Percentiles rank a stretch among this genome's conserved stretches.
phyloP scores from a whole-genome alignment of 805 yeast species.

The Saturnispora saitoi region DNA sequence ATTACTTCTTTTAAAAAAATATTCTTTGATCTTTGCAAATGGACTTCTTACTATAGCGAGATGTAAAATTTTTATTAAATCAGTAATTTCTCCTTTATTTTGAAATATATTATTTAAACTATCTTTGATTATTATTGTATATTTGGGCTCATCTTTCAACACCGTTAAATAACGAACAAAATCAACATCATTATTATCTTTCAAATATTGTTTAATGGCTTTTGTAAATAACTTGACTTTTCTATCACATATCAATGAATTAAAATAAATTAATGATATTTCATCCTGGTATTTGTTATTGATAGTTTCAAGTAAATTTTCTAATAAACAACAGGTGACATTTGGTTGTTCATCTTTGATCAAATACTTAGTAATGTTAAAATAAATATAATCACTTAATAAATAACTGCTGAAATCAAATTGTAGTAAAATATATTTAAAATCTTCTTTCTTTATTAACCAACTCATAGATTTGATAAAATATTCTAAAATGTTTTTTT shows the following conservation, averaged over 20 bases:
- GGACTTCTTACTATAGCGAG: neutral
- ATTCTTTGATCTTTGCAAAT: neutral
- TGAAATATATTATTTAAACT: neutral
- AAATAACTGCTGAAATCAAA: neutral
- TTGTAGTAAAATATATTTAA: neutral
- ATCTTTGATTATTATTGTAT: neutral
- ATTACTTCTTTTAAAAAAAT: neutral
- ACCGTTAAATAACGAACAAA: neutral
- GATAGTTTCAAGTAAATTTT: neutral
- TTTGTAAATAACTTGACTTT: neutral
- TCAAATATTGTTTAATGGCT: neutral
- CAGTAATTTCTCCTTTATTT: neutral
- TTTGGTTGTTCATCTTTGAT: neutral
- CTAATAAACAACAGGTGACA: neutral
- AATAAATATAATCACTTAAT: neutral
- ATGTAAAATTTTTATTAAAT: neutral
- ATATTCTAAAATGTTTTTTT: neutral
- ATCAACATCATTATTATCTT: neutral
- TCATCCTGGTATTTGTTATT: neutral
- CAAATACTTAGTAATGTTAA: neutral
- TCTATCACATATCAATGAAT: neutral
- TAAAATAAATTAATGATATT: neutral
- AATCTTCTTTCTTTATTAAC: neutral
- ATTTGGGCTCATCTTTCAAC: neutral
- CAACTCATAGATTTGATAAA: neutral